Evolutionary conservation across 2,329 filamentous ascomycete species (phyloP).

Genomic region (Bimuria novae-zelandiae): DNA sequence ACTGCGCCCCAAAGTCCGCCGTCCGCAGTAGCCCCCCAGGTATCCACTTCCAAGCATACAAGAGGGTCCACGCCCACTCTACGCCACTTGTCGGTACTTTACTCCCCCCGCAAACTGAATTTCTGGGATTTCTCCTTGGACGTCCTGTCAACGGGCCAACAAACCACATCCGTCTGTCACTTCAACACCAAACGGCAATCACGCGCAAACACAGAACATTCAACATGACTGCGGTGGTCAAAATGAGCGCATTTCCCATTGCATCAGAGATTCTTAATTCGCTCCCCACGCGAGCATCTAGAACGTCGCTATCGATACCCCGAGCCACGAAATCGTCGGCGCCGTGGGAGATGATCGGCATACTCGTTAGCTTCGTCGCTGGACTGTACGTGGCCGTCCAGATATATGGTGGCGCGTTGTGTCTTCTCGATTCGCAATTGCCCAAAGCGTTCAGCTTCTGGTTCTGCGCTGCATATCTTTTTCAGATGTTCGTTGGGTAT

Average conservation of each 20-base stretch:
- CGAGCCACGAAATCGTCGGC: neutral
- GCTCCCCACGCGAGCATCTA: neutral
- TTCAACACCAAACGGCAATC: neutral
- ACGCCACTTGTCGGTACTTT: neutral
- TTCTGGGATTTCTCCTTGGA: neutral
- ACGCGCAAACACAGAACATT: neutral
- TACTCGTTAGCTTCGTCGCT: neutral
- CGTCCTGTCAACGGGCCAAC: neutral
- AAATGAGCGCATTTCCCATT: neutral
- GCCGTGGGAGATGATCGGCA: neutral
- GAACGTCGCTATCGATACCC: neutral
- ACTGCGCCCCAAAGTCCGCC: slow-evolving; percentile 6
- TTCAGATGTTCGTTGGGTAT: neutral
- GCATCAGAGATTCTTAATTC: neutral
- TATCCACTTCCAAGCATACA: slow-evolving; percentile 7
- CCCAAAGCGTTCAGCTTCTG: neutral
- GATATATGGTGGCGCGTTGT: neutral
- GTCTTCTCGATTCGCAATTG: neutral
- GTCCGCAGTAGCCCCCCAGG: neutral
- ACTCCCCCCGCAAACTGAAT: neutral
- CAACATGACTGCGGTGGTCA: neutral
- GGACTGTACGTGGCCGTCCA: neutral
- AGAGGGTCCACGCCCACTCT: neutral
- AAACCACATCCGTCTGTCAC: neutral
- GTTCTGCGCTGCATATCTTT: neutral